These are phyloP conservation scores for Digitaria exilis DNA, from an alignment of 202 grass and related monocot species.

Conservation along the genomic window DNA sequence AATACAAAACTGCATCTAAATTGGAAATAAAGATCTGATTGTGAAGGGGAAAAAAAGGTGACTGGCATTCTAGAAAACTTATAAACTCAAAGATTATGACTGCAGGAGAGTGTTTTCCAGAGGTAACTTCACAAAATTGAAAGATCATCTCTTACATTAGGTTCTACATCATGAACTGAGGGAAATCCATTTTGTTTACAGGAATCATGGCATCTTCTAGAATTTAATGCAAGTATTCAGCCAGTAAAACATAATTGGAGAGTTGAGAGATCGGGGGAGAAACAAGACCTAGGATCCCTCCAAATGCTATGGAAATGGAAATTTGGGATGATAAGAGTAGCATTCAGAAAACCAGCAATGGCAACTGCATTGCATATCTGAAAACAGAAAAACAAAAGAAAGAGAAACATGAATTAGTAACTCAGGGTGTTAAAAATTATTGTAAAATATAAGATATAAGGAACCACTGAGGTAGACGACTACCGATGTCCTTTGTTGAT, in stretches of 20 bases:
- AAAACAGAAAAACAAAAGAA: constrained; percentile 35
- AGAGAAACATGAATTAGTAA: constrained; percentile 32
- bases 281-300: constrained; percentile 78
- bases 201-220: background rate
- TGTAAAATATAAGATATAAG: constrained; percentile 43
- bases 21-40: background rate
- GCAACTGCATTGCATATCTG: constrained; percentile 98
- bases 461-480: constrained; percentile 33
- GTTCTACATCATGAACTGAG: background rate
- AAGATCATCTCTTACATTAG: background rate
- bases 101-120: background rate
- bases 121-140: background rate
- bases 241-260: background rate
- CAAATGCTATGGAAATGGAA: constrained; percentile 98
- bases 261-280: background rate
- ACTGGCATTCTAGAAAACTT: background rate
- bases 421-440: constrained; percentile 22
- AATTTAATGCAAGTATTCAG: background rate
- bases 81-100: background rate
- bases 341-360: constrained; percentile 92
- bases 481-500: constrained; percentile 94
- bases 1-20: constrained; percentile 31
- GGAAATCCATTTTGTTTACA: constrained; percentile 1
- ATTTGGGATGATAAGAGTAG: constrained; percentile 90
- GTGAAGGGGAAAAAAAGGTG: background rate